phyloP scores from a whole-genome alignment of 2,329 filamentous ascomycete genomes.

The Endocalyx cinctus region DNA sequence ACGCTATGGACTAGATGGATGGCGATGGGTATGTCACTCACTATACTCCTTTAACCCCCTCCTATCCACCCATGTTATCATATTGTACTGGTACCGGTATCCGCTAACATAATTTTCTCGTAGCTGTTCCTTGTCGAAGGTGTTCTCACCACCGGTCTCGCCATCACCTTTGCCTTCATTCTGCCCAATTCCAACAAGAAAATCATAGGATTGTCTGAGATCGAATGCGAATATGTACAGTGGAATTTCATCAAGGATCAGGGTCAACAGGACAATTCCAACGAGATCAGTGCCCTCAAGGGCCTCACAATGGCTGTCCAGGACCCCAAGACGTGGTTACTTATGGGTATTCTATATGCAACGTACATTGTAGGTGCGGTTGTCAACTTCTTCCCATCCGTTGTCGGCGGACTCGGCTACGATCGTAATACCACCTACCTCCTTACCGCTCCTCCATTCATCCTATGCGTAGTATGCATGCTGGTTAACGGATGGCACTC shows the following conservation, averaged over 20 bases:
- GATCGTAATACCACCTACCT: constrained; percentile 22
- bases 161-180: constrained; percentile 12
- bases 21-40: constrained; percentile 21
- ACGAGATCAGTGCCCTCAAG: constrained; percentile 22
- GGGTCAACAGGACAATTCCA: constrained; percentile 16
- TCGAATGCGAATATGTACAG: constrained; percentile 17
- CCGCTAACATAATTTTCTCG: no score
- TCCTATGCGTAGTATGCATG: constrained; percentile 27
- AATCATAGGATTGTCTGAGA: constrained; percentile 12
- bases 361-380: constrained; percentile 25
- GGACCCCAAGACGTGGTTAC: constrained; percentile 33
- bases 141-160: constrained; percentile 13
- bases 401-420: constrained; percentile 43
- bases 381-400: constrained; percentile 24
- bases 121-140: constrained; percentile 17
- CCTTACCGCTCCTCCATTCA: constrained; percentile 23
- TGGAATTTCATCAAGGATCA: constrained; percentile 17
- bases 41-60: neutral
- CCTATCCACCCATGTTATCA: no score
- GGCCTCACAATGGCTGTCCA: constrained; percentile 26
- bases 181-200: constrained; percentile 16
- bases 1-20: constrained; percentile 17
- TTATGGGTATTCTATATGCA: constrained; percentile 27
- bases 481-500: constrained; percentile 27
- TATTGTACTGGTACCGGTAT: no score